Evolutionary conservation across 257 asterid genomes (phyloP).

Genomic region (Lantana camara): DNA sequence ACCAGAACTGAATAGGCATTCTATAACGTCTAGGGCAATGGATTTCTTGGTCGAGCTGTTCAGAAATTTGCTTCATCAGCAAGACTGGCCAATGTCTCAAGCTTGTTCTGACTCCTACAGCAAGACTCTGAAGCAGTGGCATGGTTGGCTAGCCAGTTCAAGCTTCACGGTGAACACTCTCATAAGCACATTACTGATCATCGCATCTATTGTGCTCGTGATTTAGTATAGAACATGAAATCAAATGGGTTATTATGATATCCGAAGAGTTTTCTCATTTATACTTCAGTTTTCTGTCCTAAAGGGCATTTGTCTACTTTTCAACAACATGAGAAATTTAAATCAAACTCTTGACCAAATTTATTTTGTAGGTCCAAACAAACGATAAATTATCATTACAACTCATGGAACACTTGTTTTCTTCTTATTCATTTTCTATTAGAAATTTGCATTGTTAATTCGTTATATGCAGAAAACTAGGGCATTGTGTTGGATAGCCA

Average conservation of each 20-base stretch:
- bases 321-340: background rate
- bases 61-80: conserved; percentile 68
- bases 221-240: background rate
- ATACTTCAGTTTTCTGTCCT: background rate
- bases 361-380: background rate
- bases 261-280: conserved; percentile 14
- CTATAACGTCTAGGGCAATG: conserved; percentile 74
- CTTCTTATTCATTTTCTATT: background rate
- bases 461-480: background rate
- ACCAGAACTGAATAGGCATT: conserved; percentile 10
- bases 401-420: background rate
- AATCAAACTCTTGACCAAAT: background rate
- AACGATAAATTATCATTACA: background rate
- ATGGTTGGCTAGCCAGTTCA: conserved; percentile 98
- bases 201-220: background rate
- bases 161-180: conserved; percentile 68
- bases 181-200: conserved; percentile 16
- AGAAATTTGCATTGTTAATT: background rate
- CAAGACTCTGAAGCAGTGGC: conserved; percentile 88
- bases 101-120: conserved; percentile 82
- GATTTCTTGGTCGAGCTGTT: conserved; percentile 90
- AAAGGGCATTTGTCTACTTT: background rate
- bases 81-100: conserved; percentile 93
- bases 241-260: conserved; percentile 4
- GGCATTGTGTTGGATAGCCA: conserved; percentile 10